These are phyloP conservation scores for Rugonectria rugulosa DNA, from an alignment of 2,329 filamentous ascomycete genomes.

Conservation along the genomic window DNA sequence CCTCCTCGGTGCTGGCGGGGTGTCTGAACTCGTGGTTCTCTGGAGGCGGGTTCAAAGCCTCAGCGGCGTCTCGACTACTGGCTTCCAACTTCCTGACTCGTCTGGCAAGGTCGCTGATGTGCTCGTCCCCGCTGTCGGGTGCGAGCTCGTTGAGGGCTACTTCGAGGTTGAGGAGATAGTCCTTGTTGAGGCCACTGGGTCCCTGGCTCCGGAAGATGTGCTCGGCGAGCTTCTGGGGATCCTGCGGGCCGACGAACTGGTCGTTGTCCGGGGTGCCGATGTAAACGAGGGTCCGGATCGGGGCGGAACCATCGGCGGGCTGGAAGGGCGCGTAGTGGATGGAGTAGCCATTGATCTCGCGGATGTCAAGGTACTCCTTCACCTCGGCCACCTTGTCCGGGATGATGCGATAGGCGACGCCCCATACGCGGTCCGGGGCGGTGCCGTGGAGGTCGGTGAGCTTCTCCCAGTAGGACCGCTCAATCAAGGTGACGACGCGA, in stretches of 20 bases:
- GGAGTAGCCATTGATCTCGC: conserved; percentile 96
- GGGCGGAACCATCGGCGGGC: conserved; percentile 46
- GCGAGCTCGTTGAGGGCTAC: conserved; percentile 76
- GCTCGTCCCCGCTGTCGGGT: conserved; percentile 79
- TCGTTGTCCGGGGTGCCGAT: conserved; percentile 94
- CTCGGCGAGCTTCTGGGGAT: conserved; percentile 77
- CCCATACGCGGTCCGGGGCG: conserved; percentile 79
- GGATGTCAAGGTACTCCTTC: conserved; percentile 88
- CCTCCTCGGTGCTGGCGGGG: conserved; percentile 38
- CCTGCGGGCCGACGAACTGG: conserved; percentile 87
- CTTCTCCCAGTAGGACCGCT: conserved; percentile 81
- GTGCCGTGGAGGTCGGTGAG: conserved; percentile 72
- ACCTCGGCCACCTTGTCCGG: conserved; percentile 78
- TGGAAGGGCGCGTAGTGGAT: conserved; percentile 91
- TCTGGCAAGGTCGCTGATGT: conserved; percentile 82
- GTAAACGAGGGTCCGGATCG: conserved; percentile 76
- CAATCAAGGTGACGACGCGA: conserved; percentile 91
- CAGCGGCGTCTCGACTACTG: conserved; percentile 19
- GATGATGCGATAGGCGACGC: conserved; percentile 87
- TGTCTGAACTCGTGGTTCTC: conserved; percentile 32
- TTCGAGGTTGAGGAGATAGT: conserved; percentile 87
- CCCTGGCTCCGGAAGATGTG: conserved; percentile 81
- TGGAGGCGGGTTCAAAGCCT: conserved; percentile 17
- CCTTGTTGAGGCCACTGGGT: conserved; percentile 87
- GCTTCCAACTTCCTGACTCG: conserved; percentile 69